phyloP scores from a whole-genome alignment of 257 asterid species.

The Solanum sitiens region DNA sequence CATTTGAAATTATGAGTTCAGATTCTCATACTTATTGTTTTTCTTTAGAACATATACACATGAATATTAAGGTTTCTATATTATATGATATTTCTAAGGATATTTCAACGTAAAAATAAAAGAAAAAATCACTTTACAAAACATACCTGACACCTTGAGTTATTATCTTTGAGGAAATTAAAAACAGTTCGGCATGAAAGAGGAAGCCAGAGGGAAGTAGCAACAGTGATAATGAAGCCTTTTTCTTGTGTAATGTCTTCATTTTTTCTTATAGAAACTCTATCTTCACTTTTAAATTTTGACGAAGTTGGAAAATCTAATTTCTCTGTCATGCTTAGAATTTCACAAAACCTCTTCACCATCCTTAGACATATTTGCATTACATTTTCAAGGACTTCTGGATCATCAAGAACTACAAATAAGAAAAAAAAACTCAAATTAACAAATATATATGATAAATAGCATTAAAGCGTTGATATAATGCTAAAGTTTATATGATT shows the following conservation, averaged over 20 bases:
- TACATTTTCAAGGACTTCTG: too few relatives aligned
- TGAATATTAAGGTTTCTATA: too few relatives aligned
- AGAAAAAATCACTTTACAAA: too few relatives aligned
- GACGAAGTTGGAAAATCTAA: conserved; percentile 24
- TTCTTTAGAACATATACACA: too few relatives aligned
- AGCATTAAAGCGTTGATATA: too few relatives aligned
- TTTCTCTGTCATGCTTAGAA: conserved; percentile 30
- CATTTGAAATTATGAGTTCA: too few relatives aligned
- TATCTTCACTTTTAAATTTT: conserved; percentile 26
- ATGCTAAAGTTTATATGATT: too few relatives aligned
- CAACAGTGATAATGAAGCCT: conserved; percentile 34
- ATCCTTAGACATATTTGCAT: conserved; percentile 36
- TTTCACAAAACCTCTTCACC: conserved; percentile 43
- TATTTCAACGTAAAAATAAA: too few relatives aligned
- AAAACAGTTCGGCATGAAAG: conserved; percentile 24
- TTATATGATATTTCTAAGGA: too few relatives aligned
- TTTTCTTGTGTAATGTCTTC: conserved; percentile 19
- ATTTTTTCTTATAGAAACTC: conserved; percentile 27
- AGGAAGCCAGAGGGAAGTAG: conserved; percentile 60
- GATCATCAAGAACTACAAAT: conserved; percentile 11
- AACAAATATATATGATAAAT: neutral
- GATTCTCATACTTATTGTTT: neutral
- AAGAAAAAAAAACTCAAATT: neutral
- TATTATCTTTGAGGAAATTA: conserved; percentile 41
- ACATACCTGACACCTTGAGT: neutral